Percentiles rank a stretch among this genome's conserved stretches.
Conservation (phyloP, 148 eudicot genomes). For the Dianthus caryophyllus region DNA sequence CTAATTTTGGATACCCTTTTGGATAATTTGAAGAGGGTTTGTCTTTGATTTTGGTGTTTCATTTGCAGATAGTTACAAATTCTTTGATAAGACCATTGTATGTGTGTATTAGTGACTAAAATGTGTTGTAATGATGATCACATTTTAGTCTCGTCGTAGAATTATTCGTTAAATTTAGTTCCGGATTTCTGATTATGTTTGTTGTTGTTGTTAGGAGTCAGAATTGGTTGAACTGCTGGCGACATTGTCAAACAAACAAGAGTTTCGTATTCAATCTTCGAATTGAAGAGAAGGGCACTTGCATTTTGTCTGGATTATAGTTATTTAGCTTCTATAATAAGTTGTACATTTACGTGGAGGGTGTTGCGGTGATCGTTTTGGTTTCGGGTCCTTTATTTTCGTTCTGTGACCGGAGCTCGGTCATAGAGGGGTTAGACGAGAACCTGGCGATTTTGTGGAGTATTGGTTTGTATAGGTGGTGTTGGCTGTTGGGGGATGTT, state of each 20-base stretch:
- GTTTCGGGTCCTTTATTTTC: not conserved
- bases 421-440: conserved; percentile 34
- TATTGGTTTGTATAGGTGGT: conserved; percentile 30
- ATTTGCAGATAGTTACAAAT: conserved; percentile 7
- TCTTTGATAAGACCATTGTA: too few species aligned
- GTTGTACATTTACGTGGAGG: conserved; percentile 11
- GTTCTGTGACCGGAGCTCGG: conserved; percentile 27
- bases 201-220: conserved; percentile 30
- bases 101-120: too few species aligned
- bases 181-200: conserved; percentile 13
- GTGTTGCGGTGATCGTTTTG: conserved; percentile 13
- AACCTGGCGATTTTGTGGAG: conserved; percentile 61
- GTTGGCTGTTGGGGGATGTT: conserved; percentile 48
- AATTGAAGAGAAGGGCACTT: conserved; percentile 21
- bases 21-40: conserved; percentile 12
- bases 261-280: conserved; percentile 25
- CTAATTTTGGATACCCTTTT: conserved; percentile 16
- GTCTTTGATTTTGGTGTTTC: conserved; percentile 19
- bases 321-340: conserved; percentile 26
- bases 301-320: conserved; percentile 21
- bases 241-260: conserved; percentile 20
- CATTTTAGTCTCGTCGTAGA: too few species aligned
- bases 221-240: conserved; percentile 21
- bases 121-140: too few species aligned
- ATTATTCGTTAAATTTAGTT: too few species aligned